Evolutionary conservation across 2,329 filamentous ascomycete species (phyloP), one percentile per base, ranked within the genome.

Genomic region (Fusarium sp.): DNA sequence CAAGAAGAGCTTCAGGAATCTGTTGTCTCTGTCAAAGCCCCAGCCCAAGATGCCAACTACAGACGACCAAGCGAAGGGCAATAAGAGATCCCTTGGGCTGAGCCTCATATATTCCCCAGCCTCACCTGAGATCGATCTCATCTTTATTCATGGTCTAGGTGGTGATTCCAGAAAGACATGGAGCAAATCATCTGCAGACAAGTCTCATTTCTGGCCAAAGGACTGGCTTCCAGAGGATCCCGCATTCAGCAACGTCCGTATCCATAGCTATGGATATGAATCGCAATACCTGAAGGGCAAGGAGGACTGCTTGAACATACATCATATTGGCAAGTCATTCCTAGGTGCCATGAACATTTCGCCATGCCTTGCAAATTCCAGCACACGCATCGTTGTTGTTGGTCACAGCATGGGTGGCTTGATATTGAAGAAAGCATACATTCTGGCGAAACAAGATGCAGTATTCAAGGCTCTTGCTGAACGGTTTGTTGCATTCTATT

Each of bases 401-500:
- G 77, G 69, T 3, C 80, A 82, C 57, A 78, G 75, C 33, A 80
- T 82, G 79, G 79, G 80, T 1, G 79, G 79, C 10, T 68, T 72
- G 48, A 73, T 78, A 15, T 68, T 61, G 14, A 68, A 70, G 42
- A 59, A 70, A 32, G 73, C 74, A 27, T 77, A 73, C 53, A 70
- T 78, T 25, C 59, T 76, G 9, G 72, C 73, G 9, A 66, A 65
- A 14, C 67, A 76, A 50, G 72, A 77, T 39, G 58, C 68, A 9
- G 55, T 53, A 8, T 73, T 70, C 17, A 57, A 67, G 9, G 51
- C 63, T 8, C 51, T 78, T 6, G 71, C 72, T 6, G 49, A 49
- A 9, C 63, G 72, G 3, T 61, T 78, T 5, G 60, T 69, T 10
- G 72, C 74, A 2, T 72, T 80, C 6, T 67, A 76, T 48, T 80